These are phyloP conservation scores for Fusarium praegraminearum DNA, from an alignment of 2,329 filamentous ascomycete genomes.

Conservation along the genomic window DNA sequence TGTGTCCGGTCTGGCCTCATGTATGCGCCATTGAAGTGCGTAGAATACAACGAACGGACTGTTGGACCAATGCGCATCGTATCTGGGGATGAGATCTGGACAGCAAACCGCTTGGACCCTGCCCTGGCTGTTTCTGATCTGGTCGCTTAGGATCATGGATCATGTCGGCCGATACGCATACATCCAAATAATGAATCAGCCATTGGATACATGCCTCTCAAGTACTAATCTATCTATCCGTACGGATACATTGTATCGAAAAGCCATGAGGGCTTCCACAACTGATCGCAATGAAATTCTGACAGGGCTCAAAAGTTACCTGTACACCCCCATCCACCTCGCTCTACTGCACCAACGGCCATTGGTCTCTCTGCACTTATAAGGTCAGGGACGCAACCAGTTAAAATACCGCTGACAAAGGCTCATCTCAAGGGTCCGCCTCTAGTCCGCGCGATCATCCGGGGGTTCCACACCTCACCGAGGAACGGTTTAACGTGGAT, in stretches of 20 bases:
- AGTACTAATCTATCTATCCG: neutral
- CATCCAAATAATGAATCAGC: neutral
- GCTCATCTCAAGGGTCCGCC: conserved; percentile 29
- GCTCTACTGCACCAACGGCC: neutral
- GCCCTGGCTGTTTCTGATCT: conserved; percentile 15
- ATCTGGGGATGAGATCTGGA: conserved; percentile 5
- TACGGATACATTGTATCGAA: neutral
- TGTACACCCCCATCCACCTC: conserved; percentile 24
- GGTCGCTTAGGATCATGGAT: conserved; percentile 10
- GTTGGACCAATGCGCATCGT: neutral
- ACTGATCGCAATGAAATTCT: conserved; percentile 9
- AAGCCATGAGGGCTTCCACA: conserved; percentile 1
- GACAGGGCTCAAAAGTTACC: conserved; percentile 16
- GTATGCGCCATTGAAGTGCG: neutral
- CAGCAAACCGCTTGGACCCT: conserved; percentile 9
- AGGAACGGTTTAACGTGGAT: conserved; percentile 29
- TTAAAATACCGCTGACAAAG: conserved; percentile 22
- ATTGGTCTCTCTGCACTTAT: conserved; percentile 33
- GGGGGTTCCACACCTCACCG: conserved; percentile 15
- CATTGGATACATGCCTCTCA: neutral
- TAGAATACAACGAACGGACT: neutral
- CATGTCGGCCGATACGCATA: conserved; percentile 2
- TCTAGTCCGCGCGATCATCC: conserved; percentile 31
- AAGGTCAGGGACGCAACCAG: conserved; percentile 33
- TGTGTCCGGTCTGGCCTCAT: conserved; percentile 12